phyloP scores from a whole-genome alignment of 164 flowering plant genomes.

The Pachysandra terminalis region DNA sequence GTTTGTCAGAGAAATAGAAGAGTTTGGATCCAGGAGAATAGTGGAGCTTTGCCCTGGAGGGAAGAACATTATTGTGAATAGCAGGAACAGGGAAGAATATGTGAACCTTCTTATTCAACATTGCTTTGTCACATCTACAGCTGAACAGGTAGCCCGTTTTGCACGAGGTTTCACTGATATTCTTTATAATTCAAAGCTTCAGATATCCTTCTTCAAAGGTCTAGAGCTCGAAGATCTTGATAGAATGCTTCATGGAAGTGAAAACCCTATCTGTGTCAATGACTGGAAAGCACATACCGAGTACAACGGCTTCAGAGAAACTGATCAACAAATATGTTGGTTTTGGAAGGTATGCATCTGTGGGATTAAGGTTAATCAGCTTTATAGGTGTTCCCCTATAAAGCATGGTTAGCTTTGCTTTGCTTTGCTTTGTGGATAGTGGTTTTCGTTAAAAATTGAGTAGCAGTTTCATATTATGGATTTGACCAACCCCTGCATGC shows the following conservation, averaged over 20 bases:
- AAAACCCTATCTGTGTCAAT: conserved; percentile 48
- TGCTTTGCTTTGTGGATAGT: neutral
- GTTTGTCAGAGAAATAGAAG: conserved; percentile 79
- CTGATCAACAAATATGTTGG: conserved; percentile 77
- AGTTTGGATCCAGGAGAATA: conserved; percentile 59
- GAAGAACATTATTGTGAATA: conserved; percentile 49
- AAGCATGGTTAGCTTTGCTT: neutral
- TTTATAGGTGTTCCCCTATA: neutral
- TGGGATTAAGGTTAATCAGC: neutral
- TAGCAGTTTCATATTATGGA: neutral
- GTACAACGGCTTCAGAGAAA: conserved; percentile 69
- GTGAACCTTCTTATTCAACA: conserved; percentile 66
- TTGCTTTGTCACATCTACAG: conserved; percentile 60
- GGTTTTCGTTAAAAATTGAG: neutral
- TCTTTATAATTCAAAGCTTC: conserved; percentile 27
- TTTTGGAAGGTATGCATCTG: conserved; percentile 80
- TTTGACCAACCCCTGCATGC: neutral
- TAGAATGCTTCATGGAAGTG: conserved; percentile 76
- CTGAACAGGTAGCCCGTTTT: conserved; percentile 60
- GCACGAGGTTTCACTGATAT: conserved; percentile 77
- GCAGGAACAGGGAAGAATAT: conserved; percentile 67
- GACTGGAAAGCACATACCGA: conserved; percentile 94
- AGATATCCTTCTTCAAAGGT: conserved; percentile 51
- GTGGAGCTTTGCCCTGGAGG: conserved; percentile 84
- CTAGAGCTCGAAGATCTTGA: conserved; percentile 80